A percentile compares a stretch with the other conserved stretches of the same genome.
phyloP scores from a whole-genome alignment of 306 rosid genomes.

The Mimosa pudica region DNA sequence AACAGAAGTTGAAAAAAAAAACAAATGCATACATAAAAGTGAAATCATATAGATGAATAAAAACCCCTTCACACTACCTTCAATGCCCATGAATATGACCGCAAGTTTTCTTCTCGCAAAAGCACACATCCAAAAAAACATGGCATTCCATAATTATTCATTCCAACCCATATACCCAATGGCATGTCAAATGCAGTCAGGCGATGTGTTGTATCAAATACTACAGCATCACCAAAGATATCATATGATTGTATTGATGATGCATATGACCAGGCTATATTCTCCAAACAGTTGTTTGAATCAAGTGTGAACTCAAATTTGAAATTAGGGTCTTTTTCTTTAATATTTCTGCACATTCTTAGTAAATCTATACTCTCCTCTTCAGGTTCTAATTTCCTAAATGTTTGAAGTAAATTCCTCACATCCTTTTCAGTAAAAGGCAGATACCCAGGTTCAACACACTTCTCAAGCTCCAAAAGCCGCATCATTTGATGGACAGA shows the following conservation, averaged over 20 bases:
- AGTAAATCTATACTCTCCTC: constrained; percentile 85
- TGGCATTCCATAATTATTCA: constrained; percentile 97
- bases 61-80: constrained; percentile 61
- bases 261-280: constrained; percentile 95
- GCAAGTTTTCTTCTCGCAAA: constrained; percentile 75
- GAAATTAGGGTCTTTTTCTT: constrained; percentile 88
- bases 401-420: constrained; percentile 85
- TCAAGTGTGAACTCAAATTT: constrained; percentile 86
- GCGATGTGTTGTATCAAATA: constrained; percentile 92
- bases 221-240: constrained; percentile 87
- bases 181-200: constrained; percentile 94
- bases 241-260: constrained; percentile 82
- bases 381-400: constrained; percentile 87
- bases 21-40: constrained; percentile 31
- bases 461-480: constrained; percentile 96
- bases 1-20: constrained; percentile 9
- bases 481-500: constrained; percentile 99
- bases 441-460: constrained; percentile 87
- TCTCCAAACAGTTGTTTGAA: constrained; percentile 70
- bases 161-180: constrained; percentile 92
- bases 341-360: constrained; percentile 86
- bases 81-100: constrained; percentile 87
- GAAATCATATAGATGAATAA: constrained; percentile 8
- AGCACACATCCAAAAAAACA: constrained; percentile 95
- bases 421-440: constrained; percentile 98